Base-by-base conservation (phyloP, 257 asterid species). In the Eustoma russellianum region DNA sequence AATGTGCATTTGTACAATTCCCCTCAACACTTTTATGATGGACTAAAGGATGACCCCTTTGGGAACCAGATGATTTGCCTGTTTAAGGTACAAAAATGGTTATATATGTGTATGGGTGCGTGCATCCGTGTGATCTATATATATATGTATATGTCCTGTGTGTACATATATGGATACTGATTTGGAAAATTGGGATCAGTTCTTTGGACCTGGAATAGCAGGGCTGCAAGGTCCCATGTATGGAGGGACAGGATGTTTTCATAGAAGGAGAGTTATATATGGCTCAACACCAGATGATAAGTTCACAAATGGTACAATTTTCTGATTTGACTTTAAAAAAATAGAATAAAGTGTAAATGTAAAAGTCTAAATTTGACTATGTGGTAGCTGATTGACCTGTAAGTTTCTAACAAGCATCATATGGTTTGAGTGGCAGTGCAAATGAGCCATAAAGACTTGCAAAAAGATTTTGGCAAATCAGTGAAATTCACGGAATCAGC, bases 241-340 rank as follows among this genome's bases (percentile, higher is more conserved):
- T 41, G 55, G 60, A 46, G 79, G 79, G 13, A 62, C 79, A 1
- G 79, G 79, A 55, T 69, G 76, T 13, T 66, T 74, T 19, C 74
- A 74, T 11, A 63, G 76, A 59, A 57, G 79, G 59, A 70, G 62
- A 51, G 52, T 62, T 19, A 66, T 70, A 13, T 74, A 70, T 53
- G 79, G 79, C 9, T 41, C 49, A 28, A 55, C 73, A 15, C 74
- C 76, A 0, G 5, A 52, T 17, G 66, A 61, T 5, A 53, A 45
- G 16, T 17, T 48, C 16, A 7, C 17, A 18, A 46, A 60, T 13
- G 75, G 79, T 68, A 73, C 24, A 35, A 0, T 15, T 34, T 16
- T 57, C 0, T 56, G 15, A 1, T 8, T 41, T 7, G 30, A 24
- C 2, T 24, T 24, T 4, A 24, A 24, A 2, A 2, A 24, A 24